Conservation (phyloP, 2,329 filamentous ascomycete species). For the Colletotrichum siamense region DNA sequence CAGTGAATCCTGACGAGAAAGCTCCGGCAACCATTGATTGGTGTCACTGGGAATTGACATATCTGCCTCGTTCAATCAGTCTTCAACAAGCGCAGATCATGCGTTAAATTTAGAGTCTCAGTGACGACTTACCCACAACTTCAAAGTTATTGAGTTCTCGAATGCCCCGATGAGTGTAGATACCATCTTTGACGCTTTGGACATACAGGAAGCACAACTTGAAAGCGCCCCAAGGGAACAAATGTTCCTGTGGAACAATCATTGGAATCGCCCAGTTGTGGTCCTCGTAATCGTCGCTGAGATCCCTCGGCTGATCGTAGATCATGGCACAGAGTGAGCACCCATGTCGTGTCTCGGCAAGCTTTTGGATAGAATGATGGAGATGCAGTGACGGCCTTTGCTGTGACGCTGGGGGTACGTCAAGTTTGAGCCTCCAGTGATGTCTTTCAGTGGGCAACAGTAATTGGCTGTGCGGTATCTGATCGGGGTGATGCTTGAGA, state of each 20-base stretch:
- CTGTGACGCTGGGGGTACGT: neutral
- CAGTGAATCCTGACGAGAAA: neutral
- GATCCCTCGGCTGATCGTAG: neutral
- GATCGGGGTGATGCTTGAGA: neutral
- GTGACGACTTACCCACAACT: neutral
- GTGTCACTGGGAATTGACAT: neutral
- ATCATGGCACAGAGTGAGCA: neutral
- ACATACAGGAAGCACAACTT: neutral
- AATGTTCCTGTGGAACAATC: neutral
- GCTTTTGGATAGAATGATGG: neutral
- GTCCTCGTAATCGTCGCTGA: neutral
- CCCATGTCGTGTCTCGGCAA: neutral
- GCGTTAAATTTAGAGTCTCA: neutral
- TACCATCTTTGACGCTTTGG: neutral
- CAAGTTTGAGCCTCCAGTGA: neutral
- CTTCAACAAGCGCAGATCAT: neutral
- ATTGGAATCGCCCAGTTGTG: neutral
- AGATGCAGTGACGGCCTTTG: neutral
- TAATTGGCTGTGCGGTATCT: neutral
- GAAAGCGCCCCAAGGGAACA: neutral
- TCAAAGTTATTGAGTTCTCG: neutral
- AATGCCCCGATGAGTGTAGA: neutral
- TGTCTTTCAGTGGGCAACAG: neutral
- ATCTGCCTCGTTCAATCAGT: neutral
- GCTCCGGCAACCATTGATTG: neutral